These are phyloP conservation scores for Suillus ampliporus DNA, from an alignment of 768 basidiomycete species.

Conservation along the genomic window DNA sequence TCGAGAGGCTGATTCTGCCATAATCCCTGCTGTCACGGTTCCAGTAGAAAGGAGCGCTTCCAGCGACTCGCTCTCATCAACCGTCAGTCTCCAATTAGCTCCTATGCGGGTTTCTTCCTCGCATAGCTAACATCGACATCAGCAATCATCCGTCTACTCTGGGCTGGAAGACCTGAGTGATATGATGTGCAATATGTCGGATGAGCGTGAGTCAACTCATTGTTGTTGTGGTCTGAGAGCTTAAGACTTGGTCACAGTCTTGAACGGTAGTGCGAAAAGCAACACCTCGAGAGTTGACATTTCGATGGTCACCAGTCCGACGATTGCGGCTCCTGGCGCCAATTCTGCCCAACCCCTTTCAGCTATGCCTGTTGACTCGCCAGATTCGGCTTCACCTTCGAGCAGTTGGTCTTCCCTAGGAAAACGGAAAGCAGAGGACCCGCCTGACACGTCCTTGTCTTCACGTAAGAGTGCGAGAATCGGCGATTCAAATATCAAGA, in stretches of 20 bases:
- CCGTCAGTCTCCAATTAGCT: slow-evolving; percentile 6
- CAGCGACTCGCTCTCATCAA: slow-evolving; percentile 11
- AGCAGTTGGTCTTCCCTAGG: slow-evolving; percentile 14
- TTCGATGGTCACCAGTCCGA: neutral
- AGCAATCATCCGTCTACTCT: slow-evolving; percentile 18
- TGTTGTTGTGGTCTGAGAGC: neutral
- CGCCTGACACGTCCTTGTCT: neutral
- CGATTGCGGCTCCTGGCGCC: no score
- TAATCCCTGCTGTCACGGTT: neutral
- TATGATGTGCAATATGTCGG: slow-evolving; percentile 15
- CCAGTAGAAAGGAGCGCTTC: slow-evolving; percentile 9
- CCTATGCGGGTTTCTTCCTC: neutral
- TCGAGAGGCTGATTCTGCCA: neutral
- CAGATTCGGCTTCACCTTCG: slow-evolving; percentile 16
- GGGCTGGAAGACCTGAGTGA: slow-evolving; percentile 20
- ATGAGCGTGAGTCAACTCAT: slow-evolving; percentile 8
- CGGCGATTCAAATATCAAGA: neutral
- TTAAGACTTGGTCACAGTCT: neutral
- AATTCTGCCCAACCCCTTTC: neutral
- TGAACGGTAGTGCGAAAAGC: neutral
- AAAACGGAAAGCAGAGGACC: slow-evolving; percentile 15
- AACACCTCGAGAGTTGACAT: neutral
- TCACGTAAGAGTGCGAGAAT: slow-evolving; percentile 8
- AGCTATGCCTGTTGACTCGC: neutral
- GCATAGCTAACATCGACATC: neutral